Evolutionary conservation across 208 protist species (phyloP), one percentile per base, ranked within the genome.

Genomic region (Giardia duodenalis): DNA sequence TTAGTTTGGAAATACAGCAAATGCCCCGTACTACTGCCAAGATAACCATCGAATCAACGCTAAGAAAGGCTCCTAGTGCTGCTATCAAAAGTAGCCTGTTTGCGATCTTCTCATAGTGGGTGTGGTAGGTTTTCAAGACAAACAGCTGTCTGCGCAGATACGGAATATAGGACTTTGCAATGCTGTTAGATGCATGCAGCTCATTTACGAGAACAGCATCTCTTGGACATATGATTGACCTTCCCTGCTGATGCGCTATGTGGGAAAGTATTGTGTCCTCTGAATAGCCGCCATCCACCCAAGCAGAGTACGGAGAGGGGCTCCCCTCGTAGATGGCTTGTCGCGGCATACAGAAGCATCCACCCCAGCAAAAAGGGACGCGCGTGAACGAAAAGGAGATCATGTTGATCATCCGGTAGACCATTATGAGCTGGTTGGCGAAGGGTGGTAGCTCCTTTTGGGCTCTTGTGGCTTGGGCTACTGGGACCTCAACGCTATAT

Each of bases 401-500:
- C 57, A 76, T 10, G 57, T 76, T 76, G 57, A 76, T 76, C 19
- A 10, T 76, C 10, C 57, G 57, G 30, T 76, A 76, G 57, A 76
- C 57, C 57, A 76, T 76, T 10, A 76, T 76, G 57, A 76, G 10
- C 19, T 10, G 19, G 57, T 76, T 76, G 30, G 19, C 30, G 19
- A 76, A 76, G 10, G 57, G 57, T 30, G 57, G 57, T 30, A 10
- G 57, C 30, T 76, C 19, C 30, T 30, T 30, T 39, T 76, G 57
- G 30, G 10, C 57, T 30, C 30, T 76, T n/a, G n/a, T n/a, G n/a
- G n/a, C n/a, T n/a, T n/a, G n/a, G n/a, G n/a, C n/a, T 10, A 76
- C 57, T 76, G 57, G 57, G 57, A 76, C 57, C 57, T 76, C 57
- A 39, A 76, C 57, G 57, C 57, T 76, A 76, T 76, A 76, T 30